phyloP scores from a whole-genome alignment of 441 rosid genomes.

The Rhodomyrtus psidioides region DNA sequence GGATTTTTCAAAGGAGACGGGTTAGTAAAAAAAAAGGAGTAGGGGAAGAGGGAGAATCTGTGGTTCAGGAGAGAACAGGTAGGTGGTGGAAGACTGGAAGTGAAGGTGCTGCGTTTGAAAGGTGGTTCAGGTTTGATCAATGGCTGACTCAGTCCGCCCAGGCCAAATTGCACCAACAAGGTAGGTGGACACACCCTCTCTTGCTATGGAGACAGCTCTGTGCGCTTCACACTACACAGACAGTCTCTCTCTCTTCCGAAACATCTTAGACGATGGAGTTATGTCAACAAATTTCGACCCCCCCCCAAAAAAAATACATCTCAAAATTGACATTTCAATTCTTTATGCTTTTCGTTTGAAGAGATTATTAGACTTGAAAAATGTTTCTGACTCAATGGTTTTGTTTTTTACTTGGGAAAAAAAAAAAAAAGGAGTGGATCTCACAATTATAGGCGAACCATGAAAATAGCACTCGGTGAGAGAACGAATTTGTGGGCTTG shows the following conservation, averaged over 20 bases:
- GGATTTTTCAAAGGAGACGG: neutral
- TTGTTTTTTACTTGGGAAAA: neutral
- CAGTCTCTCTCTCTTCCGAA: neutral
- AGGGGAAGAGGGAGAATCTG: neutral
- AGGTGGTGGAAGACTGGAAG: neutral
- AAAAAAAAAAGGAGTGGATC: neutral
- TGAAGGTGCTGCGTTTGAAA: neutral
- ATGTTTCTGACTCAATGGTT: neutral
- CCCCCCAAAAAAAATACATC: too few species aligned
- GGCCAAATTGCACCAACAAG: neutral
- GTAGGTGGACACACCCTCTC: neutral
- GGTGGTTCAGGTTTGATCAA: neutral
- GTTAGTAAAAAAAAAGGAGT: neutral
- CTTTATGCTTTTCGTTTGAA: neutral
- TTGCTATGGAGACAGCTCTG: neutral
- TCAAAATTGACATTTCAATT: neutral
- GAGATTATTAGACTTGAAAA: neutral
- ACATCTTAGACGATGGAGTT: neutral
- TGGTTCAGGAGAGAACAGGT: neutral
- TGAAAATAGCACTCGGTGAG: neutral
- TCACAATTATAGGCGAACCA: neutral
- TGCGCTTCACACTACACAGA: neutral
- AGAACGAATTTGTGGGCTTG: too few species aligned
- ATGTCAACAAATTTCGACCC: neutral
- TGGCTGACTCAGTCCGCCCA: neutral